phyloP scores from a whole-genome alignment of 768 basidiomycete genomes.

The Tulasnella sp. region DNA sequence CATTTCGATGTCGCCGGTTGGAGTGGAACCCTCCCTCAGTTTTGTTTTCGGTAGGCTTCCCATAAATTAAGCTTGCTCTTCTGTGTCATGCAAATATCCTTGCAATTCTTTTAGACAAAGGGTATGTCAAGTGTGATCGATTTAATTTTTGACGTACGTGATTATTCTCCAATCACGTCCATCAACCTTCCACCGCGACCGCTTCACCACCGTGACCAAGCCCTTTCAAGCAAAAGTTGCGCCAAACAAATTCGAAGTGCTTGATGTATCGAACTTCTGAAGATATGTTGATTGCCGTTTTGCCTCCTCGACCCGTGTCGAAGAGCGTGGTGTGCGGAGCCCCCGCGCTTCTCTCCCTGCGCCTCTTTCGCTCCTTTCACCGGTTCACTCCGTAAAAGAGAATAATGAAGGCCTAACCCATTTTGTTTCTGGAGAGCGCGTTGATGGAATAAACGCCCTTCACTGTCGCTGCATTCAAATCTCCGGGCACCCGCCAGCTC shows the following conservation, averaged over 20 bases:
- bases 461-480: background rate
- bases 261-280: background rate
- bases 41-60: background rate
- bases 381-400: background rate
- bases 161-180: background rate
- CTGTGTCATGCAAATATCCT: background rate
- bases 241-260: background rate
- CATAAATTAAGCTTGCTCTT: background rate
- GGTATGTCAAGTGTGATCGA: background rate
- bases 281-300: background rate
- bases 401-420: background rate
- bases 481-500: too few species aligned
- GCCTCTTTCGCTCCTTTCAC: conserved; percentile 1
- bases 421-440: background rate
- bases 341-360: background rate
- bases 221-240: background rate
- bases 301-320: background rate
- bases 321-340: background rate
- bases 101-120: background rate
- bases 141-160: background rate
- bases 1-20: background rate
- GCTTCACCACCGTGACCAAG: background rate
- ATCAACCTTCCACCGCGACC: background rate
- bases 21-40: background rate
- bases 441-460: background rate